phyloP scores from a whole-genome alignment of 1,284 basidiomycete genomes.

The Heterobasidion irregulare region DNA sequence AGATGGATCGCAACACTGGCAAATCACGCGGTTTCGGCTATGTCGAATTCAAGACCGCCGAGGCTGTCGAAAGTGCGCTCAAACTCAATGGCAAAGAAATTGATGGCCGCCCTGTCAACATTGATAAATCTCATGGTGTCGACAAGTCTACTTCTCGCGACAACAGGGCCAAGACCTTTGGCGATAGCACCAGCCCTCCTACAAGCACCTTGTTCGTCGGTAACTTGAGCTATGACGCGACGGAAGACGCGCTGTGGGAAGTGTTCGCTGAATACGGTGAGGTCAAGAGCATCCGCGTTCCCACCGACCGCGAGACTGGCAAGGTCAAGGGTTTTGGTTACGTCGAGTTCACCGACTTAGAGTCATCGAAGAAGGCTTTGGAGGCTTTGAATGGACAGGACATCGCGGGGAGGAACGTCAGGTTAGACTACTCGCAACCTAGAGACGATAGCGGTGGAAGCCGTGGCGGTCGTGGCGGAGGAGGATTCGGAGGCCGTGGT shows the following conservation, averaged over 20 bases:
- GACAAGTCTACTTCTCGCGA: slow-evolving; percentile 49
- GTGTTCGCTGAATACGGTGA: slow-evolving; percentile 88
- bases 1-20: slow-evolving; percentile 85
- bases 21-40: slow-evolving; percentile 92
- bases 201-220: slow-evolving; percentile 85
- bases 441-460: slow-evolving; percentile 56
- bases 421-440: slow-evolving; percentile 89
- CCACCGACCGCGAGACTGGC: slow-evolving; percentile 90
- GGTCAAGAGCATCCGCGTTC: slow-evolving; percentile 84
- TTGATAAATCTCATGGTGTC: slow-evolving; percentile 70
- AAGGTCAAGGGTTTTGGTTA: slow-evolving; percentile 95
- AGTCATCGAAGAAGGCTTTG: slow-evolving; percentile 78
- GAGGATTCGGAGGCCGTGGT: slow-evolving; percentile 28
- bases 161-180: slow-evolving; percentile 72
- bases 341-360: slow-evolving; percentile 85
- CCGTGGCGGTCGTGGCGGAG: slow-evolving; percentile 32
- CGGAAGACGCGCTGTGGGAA: slow-evolving; percentile 88
- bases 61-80: slow-evolving; percentile 74
- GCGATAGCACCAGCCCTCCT: slow-evolving; percentile 65
- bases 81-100: slow-evolving; percentile 78
- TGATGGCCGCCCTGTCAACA: slow-evolving; percentile 84
- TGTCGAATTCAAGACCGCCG: slow-evolving; percentile 81
- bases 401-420: slow-evolving; percentile 75
- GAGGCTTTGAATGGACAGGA: slow-evolving; percentile 67
- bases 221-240: slow-evolving; percentile 77